These are phyloP conservation scores for Begonia masoniana DNA, from an alignment of 306 rosid species.

Conservation along the genomic window DNA sequence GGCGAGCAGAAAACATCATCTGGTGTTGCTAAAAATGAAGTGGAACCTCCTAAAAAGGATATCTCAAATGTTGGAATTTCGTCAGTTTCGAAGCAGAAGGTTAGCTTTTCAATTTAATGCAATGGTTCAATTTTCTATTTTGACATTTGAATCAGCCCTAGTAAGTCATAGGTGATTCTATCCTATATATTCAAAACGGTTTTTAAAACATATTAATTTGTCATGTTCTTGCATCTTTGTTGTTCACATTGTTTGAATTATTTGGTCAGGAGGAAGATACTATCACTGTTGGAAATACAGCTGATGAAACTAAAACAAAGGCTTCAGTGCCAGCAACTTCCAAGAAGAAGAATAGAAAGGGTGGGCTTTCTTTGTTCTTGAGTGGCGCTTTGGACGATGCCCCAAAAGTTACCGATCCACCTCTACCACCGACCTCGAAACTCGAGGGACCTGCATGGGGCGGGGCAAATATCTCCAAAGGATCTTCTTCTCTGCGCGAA, in stretches of 20 bases:
- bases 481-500: slow-evolving; percentile 66
- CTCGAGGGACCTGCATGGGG: slow-evolving; percentile 94
- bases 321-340: slow-evolving; percentile 24
- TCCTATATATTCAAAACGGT: no score
- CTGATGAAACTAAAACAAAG: slow-evolving; percentile 22
- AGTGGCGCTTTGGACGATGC: slow-evolving; percentile 82
- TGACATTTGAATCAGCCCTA: no score
- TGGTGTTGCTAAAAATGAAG: slow-evolving; percentile 25
- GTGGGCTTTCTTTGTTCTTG: slow-evolving; percentile 94
- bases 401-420: slow-evolving; percentile 36
- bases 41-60: slow-evolving; percentile 25
- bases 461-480: slow-evolving; percentile 55
- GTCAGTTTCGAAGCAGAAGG: slow-evolving; percentile 35
- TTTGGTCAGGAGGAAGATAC: slow-evolving; percentile 40
- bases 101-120: slow-evolving; percentile 8
- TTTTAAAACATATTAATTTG: no score
- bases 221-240: neutral
- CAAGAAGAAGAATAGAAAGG: slow-evolving; percentile 80
- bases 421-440: slow-evolving; percentile 42
- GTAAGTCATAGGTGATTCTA: no score
- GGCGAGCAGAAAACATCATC: slow-evolving; percentile 26
- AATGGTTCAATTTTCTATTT: neutral
- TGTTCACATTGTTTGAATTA: slow-evolving; percentile 6
- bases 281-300: slow-evolving; percentile 13
- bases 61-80: slow-evolving; percentile 20